phyloP scores from a whole-genome alignment of 768 basidiomycete species.

The Hortiboletus flavorubellus region DNA sequence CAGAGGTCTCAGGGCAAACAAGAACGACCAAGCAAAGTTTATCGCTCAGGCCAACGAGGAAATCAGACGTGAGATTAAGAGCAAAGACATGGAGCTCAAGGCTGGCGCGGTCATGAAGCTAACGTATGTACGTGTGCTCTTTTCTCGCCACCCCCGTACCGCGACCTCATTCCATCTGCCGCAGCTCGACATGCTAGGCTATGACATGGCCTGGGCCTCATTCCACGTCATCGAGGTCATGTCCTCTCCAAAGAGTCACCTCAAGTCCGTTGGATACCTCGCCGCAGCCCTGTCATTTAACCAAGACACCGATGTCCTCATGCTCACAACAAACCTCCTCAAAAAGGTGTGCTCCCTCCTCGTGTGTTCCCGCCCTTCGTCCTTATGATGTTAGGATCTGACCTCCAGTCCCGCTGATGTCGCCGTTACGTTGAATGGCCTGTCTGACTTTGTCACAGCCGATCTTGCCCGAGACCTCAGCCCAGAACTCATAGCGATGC shows the following conservation, averaged over 20 bases:
- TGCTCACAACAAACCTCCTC: conserved; percentile 92
- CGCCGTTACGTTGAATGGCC: conserved; percentile 74
- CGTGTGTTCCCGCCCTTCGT: conserved; percentile 1
- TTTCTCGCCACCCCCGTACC: background rate
- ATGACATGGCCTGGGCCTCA: conserved; percentile 93
- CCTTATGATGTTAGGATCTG: conserved; percentile 57
- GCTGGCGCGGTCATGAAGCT: conserved; percentile 94
- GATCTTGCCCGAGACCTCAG: conserved; percentile 91
- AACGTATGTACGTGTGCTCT: conserved; percentile 73
- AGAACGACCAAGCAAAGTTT: conserved; percentile 89
- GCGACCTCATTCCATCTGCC: conserved; percentile 11
- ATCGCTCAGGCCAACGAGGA: conserved; percentile 93
- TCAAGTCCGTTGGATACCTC: conserved; percentile 95
- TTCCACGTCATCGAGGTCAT: conserved; percentile 98
- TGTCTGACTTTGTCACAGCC: conserved; percentile 78
- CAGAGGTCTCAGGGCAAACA: conserved; percentile 92
- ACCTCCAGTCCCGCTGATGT: conserved; percentile 72
- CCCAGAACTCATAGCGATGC: conserved; percentile 78
- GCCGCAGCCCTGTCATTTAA: conserved; percentile 89
- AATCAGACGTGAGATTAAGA: conserved; percentile 86
- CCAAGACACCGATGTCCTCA: conserved; percentile 93
- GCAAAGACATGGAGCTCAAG: conserved; percentile 96
- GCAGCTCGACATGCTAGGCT: conserved; percentile 96
- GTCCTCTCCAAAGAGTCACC: conserved; percentile 87
- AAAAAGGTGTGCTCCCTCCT: conserved; percentile 68